Base-by-base conservation (phyloP, 352 stramenopile genomes). In the Pythium oligandrum region DNA sequence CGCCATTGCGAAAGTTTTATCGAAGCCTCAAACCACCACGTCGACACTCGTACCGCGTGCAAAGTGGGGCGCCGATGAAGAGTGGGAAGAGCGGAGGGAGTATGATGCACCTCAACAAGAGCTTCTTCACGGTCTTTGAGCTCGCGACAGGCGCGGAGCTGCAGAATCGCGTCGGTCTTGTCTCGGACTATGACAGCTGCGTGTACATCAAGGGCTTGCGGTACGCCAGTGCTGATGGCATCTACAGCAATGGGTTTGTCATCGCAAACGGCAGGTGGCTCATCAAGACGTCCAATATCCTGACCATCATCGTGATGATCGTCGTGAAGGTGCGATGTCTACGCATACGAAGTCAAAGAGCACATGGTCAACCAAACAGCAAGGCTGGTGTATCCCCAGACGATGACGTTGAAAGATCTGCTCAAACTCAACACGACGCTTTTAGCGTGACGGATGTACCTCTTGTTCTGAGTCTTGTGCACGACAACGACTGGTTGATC, bases 181-280 rank as follows among this genome's bases (percentile, higher is more conserved):
- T 75, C 6, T 54, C 61, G 26, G 59, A 59, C 11, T 78, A 83
- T 55, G 59, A 71, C 10, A 78, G 65, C 40, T 79, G 65, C 57
- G 50, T 63, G 42, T 64, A 63, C 26, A 66, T 69, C 39, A 66
- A 66, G 11, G 64, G 64, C 5, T 9, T 60, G 6, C 61, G 63
- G 51, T 68, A 61, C 35, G 61, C 61, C 30, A 58, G 46, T 3
- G 40, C 61, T 12, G 71, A 78, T 11, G 73, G 68, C 2, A 76
- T 83, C 37, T 83, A 78, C 54, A 71, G 70, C 53, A 78, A 67
- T 44, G 73, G 73, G 2, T 82, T 68, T 44, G 42, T 47, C 30
- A 11, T 47, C 17, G 17, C 17, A 0, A 26, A 26, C 17, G 17
- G 17, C 17, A 26, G 17, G 17, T 26, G 17, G 17, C 17, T 26